These are phyloP conservation scores for Sonneratia caseolaris DNA, from an alignment of 345 rosid genomes.

Conservation along the genomic window DNA sequence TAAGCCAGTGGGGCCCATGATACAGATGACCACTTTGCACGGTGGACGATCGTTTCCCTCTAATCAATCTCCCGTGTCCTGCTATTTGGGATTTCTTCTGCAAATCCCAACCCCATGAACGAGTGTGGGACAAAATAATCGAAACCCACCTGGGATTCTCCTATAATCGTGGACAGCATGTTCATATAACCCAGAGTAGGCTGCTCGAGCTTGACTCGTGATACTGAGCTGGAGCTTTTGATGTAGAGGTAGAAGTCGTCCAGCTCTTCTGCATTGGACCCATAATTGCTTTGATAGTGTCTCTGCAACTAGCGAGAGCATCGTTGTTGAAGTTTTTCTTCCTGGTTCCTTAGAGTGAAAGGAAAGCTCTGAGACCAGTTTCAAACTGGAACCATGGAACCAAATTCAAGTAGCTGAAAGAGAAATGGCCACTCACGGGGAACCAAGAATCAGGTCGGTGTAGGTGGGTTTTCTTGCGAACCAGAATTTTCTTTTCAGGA, in stretches of 20 bases:
- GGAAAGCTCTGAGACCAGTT: constrained; percentile 20
- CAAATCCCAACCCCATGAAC: no score
- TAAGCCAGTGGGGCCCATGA: no score
- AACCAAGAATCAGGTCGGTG: no score
- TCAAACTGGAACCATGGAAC: no score
- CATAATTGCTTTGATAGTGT: constrained; percentile 66
- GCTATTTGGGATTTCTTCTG: no score
- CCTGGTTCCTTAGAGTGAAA: constrained; percentile 39
- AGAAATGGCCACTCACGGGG: no score
- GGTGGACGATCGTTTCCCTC: no score
- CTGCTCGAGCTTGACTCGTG: background rate
- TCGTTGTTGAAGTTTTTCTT: constrained; percentile 62
- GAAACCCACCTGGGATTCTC: no score
- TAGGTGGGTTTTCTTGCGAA: background rate
- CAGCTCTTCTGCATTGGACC: constrained; percentile 48
- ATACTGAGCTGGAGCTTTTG: constrained; percentile 19
- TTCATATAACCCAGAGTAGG: background rate
- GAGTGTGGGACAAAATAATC: no score
- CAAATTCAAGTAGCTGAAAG: no score
- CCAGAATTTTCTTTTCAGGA: background rate
- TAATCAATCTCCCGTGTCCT: no score
- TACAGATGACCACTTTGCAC: no score
- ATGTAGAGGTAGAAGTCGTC: constrained; percentile 40
- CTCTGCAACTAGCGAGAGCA: constrained; percentile 61
- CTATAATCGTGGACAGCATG: background rate